Conservation (phyloP, 2,329 filamentous ascomycete species). For the Bipolaris oryzae region DNA sequence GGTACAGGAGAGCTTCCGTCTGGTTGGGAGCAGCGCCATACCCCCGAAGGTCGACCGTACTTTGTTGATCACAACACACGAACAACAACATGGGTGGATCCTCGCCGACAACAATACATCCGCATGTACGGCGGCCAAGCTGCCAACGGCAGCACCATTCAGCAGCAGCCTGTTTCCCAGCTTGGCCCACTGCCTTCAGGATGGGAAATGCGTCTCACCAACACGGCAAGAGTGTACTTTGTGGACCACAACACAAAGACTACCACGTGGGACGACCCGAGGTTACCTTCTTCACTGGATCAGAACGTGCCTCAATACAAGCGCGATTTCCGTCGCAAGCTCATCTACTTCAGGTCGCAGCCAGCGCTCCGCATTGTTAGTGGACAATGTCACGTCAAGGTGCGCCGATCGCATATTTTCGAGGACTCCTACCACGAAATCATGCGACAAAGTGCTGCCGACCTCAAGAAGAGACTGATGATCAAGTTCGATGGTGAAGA, state of each 20-base stretch:
- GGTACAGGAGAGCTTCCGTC: constrained; percentile 93
- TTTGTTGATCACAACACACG: constrained; percentile 99
- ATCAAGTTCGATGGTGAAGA: constrained; percentile 99
- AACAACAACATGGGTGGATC: constrained; percentile 98
- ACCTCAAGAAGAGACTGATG: constrained; percentile 98
- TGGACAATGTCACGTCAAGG: constrained; percentile 97
- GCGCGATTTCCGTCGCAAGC: constrained; percentile 95
- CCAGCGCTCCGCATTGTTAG: constrained; percentile 93
- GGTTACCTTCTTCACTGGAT: constrained; percentile 91
- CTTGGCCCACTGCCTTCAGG: constrained; percentile 93
- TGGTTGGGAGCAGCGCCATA: constrained; percentile 95
- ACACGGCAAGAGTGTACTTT: constrained; percentile 97
- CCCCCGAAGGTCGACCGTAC: constrained; percentile 91
- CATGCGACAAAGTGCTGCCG: constrained; percentile 91
- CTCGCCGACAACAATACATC: constrained; percentile 95
- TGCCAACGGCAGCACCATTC: constrained; percentile 76
- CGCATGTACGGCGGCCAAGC: constrained; percentile 95
- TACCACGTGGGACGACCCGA: constrained; percentile 97
- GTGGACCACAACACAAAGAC: constrained; percentile 99
- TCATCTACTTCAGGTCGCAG: constrained; percentile 99
- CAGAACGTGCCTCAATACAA: constrained; percentile 99
- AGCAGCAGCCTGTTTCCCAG: constrained; percentile 97
- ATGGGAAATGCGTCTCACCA: constrained; percentile 99
- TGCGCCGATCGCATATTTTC: constrained; percentile 94
- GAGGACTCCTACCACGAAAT: constrained; percentile 99